Evolutionary conservation across 148 eudicot genomes (phyloP).

Genomic region (Diospyros lotus): DNA sequence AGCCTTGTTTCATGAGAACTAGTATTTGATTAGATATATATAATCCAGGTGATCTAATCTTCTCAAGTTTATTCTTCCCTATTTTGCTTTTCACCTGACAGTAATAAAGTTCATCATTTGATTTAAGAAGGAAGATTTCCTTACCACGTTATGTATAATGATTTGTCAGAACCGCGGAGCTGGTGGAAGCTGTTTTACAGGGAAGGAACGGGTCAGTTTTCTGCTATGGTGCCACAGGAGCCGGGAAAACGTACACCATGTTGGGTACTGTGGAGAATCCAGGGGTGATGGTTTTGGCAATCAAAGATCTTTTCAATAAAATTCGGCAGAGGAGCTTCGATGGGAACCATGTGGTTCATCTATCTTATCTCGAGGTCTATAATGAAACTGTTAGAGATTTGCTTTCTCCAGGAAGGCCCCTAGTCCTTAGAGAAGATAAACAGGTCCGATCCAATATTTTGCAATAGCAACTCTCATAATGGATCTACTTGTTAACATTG

Average conservation of each 20-base stretch:
- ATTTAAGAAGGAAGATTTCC: not conserved
- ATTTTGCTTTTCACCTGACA: too few species aligned
- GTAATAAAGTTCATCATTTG: not conserved
- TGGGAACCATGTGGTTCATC: constrained; percentile 79
- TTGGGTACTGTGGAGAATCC: constrained; percentile 75
- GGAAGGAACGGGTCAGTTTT: constrained; percentile 88
- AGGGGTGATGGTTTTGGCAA: constrained; percentile 89
- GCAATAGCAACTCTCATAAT: not conserved
- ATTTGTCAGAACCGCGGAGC: constrained; percentile 73
- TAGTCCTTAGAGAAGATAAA: constrained; percentile 83
- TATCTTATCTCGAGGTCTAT: constrained; percentile 85
- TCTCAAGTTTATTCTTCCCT: too few species aligned
- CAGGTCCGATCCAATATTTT: constrained; percentile 40
- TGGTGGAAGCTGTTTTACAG: constrained; percentile 78
- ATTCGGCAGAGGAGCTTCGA: constrained; percentile 74
- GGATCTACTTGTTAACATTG: not conserved
- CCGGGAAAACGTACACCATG: constrained; percentile 91
- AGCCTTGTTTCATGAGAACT: too few species aligned
- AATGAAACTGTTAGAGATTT: constrained; percentile 91
- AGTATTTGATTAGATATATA: too few species aligned
- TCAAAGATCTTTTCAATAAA: constrained; percentile 77
- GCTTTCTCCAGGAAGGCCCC: constrained; percentile 87
- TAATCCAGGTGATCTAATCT: too few species aligned
- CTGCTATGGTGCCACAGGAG: constrained; percentile 93
- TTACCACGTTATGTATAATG: not conserved